These are phyloP conservation scores for Mortierella sp. DNA, from an alignment of 371 early-diverging fungal species.

Conservation along the genomic window DNA sequence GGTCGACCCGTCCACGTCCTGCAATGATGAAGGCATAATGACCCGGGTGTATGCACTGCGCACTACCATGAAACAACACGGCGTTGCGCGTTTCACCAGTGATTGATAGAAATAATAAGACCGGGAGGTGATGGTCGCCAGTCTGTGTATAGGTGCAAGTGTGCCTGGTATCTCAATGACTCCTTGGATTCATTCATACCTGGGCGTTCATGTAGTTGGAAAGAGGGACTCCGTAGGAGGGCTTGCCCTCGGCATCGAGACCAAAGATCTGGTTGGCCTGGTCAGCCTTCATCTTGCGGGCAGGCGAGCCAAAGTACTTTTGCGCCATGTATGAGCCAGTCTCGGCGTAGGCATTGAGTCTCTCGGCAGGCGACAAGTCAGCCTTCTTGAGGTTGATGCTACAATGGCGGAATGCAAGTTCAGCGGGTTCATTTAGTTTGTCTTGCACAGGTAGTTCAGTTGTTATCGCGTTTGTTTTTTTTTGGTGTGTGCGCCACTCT, in stretches of 20 bases:
- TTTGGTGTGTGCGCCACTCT: neutral
- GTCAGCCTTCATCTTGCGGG: conserved; percentile 49
- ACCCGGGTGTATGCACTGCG: too few relatives aligned
- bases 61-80: too few relatives aligned
- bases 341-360: conserved; percentile 72
- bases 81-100: too few relatives aligned
- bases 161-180: too few relatives aligned
- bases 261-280: conserved; percentile 63
- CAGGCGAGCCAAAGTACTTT: conserved; percentile 77
- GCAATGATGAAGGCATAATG: too few relatives aligned
- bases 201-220: conserved; percentile 97
- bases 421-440: neutral
- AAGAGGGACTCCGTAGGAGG: conserved; percentile 86
- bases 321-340: conserved; percentile 76
- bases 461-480: neutral
- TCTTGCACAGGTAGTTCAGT: neutral
- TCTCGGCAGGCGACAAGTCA: conserved; percentile 71
- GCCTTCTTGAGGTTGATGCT: conserved; percentile 84
- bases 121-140: too few relatives aligned
- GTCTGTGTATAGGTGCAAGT: too few relatives aligned
- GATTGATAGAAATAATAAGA: too few relatives aligned
- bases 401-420: neutral
- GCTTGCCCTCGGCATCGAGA: conserved; percentile 66
- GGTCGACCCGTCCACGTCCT: too few relatives aligned
- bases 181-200: too few relatives aligned